phyloP scores from a whole-genome alignment of 2,329 filamentous ascomycete genomes.

The Colletotrichum godetiae region DNA sequence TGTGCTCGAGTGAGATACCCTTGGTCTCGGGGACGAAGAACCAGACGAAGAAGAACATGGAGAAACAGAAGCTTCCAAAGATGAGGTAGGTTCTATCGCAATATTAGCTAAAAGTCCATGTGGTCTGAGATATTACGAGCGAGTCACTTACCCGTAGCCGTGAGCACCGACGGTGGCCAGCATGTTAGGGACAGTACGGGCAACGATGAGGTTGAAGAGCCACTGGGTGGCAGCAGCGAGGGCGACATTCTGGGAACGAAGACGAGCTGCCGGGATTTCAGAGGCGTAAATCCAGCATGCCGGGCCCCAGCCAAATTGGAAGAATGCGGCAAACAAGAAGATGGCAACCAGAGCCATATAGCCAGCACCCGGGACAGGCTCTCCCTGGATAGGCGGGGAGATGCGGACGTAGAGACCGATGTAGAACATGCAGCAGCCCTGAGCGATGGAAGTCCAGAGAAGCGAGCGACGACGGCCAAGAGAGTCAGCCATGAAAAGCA shows the following conservation, averaged over 20 bases:
- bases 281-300: conserved; percentile 67
- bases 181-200: conserved; percentile 73
- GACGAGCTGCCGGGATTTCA: conserved; percentile 73
- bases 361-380: conserved; percentile 66
- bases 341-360: conserved; percentile 75
- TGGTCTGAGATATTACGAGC: fast-evolving
- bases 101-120: background rate
- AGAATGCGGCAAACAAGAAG: conserved; percentile 68
- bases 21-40: conserved; percentile 75
- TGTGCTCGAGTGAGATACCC: conserved; percentile 45
- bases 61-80: conserved; percentile 72
- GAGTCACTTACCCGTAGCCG: conserved; percentile 48
- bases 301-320: conserved; percentile 58
- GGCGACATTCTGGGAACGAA: conserved; percentile 72
- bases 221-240: conserved; percentile 75
- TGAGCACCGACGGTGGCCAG: conserved; percentile 56
- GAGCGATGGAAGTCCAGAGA: conserved; percentile 71
- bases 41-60: conserved; percentile 72
- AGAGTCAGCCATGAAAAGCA: conserved; percentile 70
- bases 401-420: conserved; percentile 74
- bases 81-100: conserved; percentile 67
- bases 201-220: conserved; percentile 78
- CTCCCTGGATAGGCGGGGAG: conserved; percentile 59
- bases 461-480: conserved; percentile 67
- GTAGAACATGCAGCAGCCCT: conserved; percentile 72